Conservation (phyloP, 495 filamentous ascomycete genomes). For the Penicillium herquei region DNA sequence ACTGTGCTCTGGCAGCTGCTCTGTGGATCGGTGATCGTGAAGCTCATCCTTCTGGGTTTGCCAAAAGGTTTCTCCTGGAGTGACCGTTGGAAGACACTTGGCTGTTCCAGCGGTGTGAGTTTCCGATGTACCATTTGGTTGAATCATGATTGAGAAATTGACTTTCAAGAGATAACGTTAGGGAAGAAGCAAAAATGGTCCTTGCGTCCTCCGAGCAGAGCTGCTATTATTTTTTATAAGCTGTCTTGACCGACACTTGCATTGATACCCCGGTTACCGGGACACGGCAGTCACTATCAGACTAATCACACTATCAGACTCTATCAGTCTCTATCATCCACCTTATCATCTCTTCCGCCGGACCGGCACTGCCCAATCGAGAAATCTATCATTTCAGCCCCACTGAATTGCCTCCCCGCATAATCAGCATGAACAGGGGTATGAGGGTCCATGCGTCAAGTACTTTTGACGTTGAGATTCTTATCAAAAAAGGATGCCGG, state of each 20-base stretch:
- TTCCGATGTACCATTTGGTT: background rate
- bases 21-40: conserved; percentile 47
- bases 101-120: conserved; percentile 7
- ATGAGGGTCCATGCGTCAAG: background rate
- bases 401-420: background rate
- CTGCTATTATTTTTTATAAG: background rate
- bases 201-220: background rate
- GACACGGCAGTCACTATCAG: background rate
- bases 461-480: background rate
- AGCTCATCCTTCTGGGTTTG: conserved; percentile 52
- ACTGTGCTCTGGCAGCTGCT: conserved; percentile 44
- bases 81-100: conserved; percentile 40
- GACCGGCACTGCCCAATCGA: conserved; percentile 1
- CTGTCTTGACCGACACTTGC: background rate
- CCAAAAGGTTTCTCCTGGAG: conserved; percentile 67
- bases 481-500: background rate
- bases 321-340: background rate
- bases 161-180: background rate
- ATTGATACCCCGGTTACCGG: background rate
- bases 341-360: background rate
- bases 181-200: background rate
- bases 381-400: background rate
- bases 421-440: background rate
- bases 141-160: background rate
- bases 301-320: no score